Evolutionary conservation across 306 rosid genomes (phyloP).

Genomic region (Senna tora): DNA sequence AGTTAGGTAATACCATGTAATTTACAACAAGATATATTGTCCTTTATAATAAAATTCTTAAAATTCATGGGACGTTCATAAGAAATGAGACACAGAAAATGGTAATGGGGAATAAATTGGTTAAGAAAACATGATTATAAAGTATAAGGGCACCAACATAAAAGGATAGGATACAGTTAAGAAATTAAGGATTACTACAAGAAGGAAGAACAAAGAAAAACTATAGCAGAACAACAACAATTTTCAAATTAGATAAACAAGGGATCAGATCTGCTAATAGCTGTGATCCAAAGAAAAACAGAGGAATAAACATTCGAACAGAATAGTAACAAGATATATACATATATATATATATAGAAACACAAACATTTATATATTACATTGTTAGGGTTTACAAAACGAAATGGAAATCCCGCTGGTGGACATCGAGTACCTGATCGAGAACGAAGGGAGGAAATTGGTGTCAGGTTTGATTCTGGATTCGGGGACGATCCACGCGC

Average conservation of each 20-base stretch:
- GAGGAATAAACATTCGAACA: conserved; percentile 36
- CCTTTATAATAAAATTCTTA: background rate
- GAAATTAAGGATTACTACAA: conserved; percentile 7
- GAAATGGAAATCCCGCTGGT: conserved; percentile 51
- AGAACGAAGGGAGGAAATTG: conserved; percentile 78
- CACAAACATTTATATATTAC: conserved; percentile 28
- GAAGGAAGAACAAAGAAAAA: background rate
- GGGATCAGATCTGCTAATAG: conserved; percentile 34
- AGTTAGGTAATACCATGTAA: background rate
- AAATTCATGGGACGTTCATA: background rate
- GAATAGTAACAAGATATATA: conserved; percentile 12
- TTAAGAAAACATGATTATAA: background rate
- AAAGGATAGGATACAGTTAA: conserved; percentile 1
- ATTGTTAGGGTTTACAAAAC: conserved; percentile 36
- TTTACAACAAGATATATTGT: background rate
- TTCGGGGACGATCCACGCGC: conserved; percentile 77
- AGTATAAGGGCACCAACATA: background rate
- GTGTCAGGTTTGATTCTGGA: conserved; percentile 85
- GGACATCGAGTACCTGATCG: conserved; percentile 76
- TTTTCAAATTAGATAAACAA: conserved; percentile 27
- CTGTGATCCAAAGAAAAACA: conserved; percentile 33
- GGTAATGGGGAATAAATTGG: background rate
- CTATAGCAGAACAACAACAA: background rate
- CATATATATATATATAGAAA: conserved; percentile 1
- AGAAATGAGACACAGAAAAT: background rate